phyloP scores from a whole-genome alignment of 768 basidiomycete species.

The Chiua virens region DNA sequence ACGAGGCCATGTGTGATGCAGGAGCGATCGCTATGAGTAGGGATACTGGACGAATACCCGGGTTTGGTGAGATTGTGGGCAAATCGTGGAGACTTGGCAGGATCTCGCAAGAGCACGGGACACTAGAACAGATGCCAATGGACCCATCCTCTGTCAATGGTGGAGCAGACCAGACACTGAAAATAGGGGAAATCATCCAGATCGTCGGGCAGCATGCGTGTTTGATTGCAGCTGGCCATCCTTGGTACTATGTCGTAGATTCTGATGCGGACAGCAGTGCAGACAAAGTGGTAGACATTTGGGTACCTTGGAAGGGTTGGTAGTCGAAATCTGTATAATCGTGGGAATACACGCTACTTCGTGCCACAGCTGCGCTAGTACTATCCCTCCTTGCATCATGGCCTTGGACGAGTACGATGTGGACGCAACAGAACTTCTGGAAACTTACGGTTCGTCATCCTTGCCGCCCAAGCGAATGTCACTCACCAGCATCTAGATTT shows the following conservation, averaged over 20 bases:
- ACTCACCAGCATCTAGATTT: conserved; percentile 65
- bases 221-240: conserved; percentile 72
- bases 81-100: conserved; percentile 62
- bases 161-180: conserved; percentile 30
- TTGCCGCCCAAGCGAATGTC: not conserved
- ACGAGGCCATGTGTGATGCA: conserved; percentile 82
- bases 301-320: conserved; percentile 94
- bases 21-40: conserved; percentile 88
- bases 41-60: conserved; percentile 72
- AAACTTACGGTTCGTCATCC: conserved; percentile 77
- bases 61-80: conserved; percentile 71
- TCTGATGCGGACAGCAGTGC: conserved; percentile 47
- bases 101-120: conserved; percentile 80
- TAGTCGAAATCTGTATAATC: conserved; percentile 28
- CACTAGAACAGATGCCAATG: conserved; percentile 44
- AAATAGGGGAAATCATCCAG: conserved; percentile 62
- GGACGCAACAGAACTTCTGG: conserved; percentile 89
- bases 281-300: conserved; percentile 67
- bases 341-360: conserved; percentile 21
- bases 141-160: conserved; percentile 9
- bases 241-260: conserved; percentile 86
- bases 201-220: conserved; percentile 89
- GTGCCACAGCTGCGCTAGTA: not conserved
- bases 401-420: conserved; percentile 64
- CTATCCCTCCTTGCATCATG: conserved; percentile 22